phyloP scores from a whole-genome alignment of 208 protist genomes.

The Phytomonas sp. region DNA sequence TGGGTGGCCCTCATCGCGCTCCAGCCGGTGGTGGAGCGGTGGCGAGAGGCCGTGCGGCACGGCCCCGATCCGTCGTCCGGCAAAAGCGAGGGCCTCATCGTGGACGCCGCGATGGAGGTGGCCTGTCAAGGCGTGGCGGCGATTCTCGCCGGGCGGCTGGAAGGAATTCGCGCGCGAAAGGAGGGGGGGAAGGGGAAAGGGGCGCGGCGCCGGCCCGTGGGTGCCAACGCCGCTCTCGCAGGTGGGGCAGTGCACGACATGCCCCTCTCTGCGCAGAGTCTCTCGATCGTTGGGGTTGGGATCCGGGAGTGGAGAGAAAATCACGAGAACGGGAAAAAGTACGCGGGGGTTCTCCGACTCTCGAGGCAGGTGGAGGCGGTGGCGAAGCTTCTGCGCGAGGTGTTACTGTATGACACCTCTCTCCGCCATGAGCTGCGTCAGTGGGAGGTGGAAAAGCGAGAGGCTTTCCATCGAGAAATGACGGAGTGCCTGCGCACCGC shows the following conservation, averaged over 20 bases:
- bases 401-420: slow-evolving; percentile 42
- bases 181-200: background rate
- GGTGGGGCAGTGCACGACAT: slow-evolving; percentile 7
- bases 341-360: slow-evolving; percentile 13
- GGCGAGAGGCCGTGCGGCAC: slow-evolving; percentile 14
- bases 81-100: background rate
- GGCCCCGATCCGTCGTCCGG: background rate
- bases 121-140: background rate
- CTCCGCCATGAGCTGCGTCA: slow-evolving; percentile 42
- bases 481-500: slow-evolving; percentile 35
- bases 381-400: slow-evolving; percentile 32
- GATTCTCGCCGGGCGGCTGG: background rate
- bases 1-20: slow-evolving; percentile 38
- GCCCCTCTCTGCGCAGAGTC: slow-evolving; percentile 8
- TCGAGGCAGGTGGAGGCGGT: slow-evolving; percentile 19
- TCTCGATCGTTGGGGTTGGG: slow-evolving; percentile 15
- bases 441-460: slow-evolving; percentile 19
- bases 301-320: slow-evolving; percentile 18
- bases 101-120: background rate
- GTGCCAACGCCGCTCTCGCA: background rate
- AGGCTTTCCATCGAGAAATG: slow-evolving; percentile 29
- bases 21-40: slow-evolving; percentile 23
- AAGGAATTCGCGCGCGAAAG: background rate
- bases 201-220: background rate
- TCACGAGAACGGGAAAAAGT: slow-evolving; percentile 5